Percentiles rank a stretch among this genome's conserved stretches.
Evolutionary conservation across 495 filamentous ascomycete genomes (phyloP).

Genomic region (Hyaloscypha bicolor): DNA sequence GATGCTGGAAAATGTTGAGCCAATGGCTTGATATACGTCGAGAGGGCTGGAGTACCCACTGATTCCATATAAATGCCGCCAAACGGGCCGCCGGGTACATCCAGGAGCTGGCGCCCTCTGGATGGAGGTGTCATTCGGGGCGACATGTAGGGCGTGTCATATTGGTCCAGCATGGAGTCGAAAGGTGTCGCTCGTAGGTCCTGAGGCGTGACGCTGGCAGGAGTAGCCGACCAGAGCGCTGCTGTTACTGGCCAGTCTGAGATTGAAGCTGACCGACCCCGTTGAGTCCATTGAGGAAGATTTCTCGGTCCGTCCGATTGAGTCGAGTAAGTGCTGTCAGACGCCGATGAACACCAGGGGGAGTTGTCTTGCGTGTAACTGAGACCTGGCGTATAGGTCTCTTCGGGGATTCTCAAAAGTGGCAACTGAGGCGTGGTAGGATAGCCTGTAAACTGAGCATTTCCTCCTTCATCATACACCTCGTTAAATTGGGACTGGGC

Average conservation of each 20-base stretch:
- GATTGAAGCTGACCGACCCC: conserved; percentile 27
- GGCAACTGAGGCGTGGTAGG: conserved; percentile 19
- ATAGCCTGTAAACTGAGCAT: conserved; percentile 8
- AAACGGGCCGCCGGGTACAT: conserved; percentile 23
- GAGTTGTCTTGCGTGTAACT: conserved; percentile 43
- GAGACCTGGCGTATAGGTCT: conserved; percentile 22
- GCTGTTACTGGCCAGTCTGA: conserved; percentile 21
- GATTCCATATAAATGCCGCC: conserved; percentile 30
- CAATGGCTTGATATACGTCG: conserved; percentile 31
- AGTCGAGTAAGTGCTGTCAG: conserved; percentile 52
- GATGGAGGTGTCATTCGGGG: conserved; percentile 25
- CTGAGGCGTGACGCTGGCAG: conserved; percentile 17
- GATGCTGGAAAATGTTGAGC: conserved; percentile 31
- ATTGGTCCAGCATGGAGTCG: conserved; percentile 25
- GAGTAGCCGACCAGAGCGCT: conserved; percentile 14
- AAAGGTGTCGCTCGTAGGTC: conserved; percentile 26
- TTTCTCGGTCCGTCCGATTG: conserved; percentile 43
- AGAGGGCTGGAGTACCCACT: conserved; percentile 35
- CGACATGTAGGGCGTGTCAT: conserved; percentile 23
- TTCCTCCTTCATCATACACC: conserved; percentile 14
- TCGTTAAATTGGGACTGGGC: conserved; percentile 17
- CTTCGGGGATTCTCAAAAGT: conserved; percentile 28
- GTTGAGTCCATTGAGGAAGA: conserved; percentile 7
- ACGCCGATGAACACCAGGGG: conserved; percentile 51
- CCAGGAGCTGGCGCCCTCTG: conserved; percentile 20